Evolutionary conservation across 228 moss, liverwort and hornwort genomes (phyloP).

Genomic region (Sphagnum magellanicum): DNA sequence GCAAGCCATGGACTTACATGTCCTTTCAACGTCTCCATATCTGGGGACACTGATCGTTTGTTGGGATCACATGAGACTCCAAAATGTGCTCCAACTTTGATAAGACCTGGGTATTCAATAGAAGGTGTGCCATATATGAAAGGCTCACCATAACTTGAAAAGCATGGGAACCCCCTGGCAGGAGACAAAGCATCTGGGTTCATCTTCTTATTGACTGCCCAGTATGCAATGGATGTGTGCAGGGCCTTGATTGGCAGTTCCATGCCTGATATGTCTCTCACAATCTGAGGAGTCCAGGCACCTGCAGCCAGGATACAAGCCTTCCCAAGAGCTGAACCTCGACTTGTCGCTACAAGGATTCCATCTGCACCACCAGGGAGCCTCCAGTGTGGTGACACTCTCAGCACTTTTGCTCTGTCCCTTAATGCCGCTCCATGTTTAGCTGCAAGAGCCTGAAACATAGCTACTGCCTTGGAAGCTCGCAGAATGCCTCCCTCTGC

Average conservation of each 20-base stretch:
- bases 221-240: constrained; percentile 75
- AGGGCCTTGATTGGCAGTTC: constrained; percentile 60
- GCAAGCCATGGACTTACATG: constrained; percentile 65
- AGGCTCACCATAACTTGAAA: constrained; percentile 54
- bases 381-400: constrained; percentile 31
- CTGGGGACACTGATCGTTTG: constrained; percentile 45
- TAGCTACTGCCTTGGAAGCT: constrained; percentile 87
- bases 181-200: constrained; percentile 35
- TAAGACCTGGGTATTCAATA: constrained; percentile 73
- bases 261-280: constrained; percentile 52
- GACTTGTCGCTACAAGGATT: constrained; percentile 51
- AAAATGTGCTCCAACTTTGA: constrained; percentile 74
- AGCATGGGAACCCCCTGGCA: constrained; percentile 63
- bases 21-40: constrained; percentile 20
- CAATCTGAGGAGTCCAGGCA: constrained; percentile 70
- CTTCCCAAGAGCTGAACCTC: constrained; percentile 42
- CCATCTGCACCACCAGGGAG: constrained; percentile 26
- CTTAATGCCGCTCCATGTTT: constrained; percentile 68
- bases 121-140: constrained; percentile 75
- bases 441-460: constrained; percentile 76
- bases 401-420: constrained; percentile 60
- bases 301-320: constrained; percentile 67
- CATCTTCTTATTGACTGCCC: constrained; percentile 40
- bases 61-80: constrained; percentile 63
- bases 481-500: constrained; percentile 63